Base-by-base conservation (phyloP, 805 yeast genomes). In the Kodamaea leandrae region DNA sequence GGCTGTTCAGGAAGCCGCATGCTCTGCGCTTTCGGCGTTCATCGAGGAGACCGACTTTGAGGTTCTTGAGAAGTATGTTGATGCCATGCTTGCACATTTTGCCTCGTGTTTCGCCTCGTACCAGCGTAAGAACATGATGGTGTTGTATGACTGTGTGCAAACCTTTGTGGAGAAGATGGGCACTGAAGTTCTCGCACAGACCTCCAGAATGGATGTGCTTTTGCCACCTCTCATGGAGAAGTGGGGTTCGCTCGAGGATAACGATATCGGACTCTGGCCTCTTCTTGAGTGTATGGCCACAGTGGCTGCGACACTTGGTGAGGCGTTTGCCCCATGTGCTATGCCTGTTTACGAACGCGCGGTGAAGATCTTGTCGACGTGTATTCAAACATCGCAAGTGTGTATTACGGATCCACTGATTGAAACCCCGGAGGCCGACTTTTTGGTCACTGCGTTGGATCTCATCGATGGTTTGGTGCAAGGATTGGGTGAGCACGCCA, bases 1-100 rank as follows among this genome's bases (percentile, higher is more conserved):
- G 58, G 85, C 84, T 43, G 99, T 91, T n/a, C 99, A 93, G 64
- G 91, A 89, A 54, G 84, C 96, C 42, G 96, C 96, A 1, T 87
- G 96, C 51, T 78, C 89, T 26, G 86, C 96, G 8, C 74, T 91
- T 32, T 83, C 96, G 1, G 82, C 81, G 42, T 85, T 90, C 47
- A 80, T 90, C 29, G 97, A 90, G 54, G 77, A 74, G 43, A 75
- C 93, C 16, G 88, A 86, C 40, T 63, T 79, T 1, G 73, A 71
- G 32, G 57, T 83, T 30, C 71, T 90, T 36, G 74, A 72, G 18
- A 82, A 82, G 15, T 78, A 83, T 46, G 65, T 81, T 36, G 85
- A 74, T 35, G 83, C 82, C 6, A 68, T 93, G 44, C 67, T 91
- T 47, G 72, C 72, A 32, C 89, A 79, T 53, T 82, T 91, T 61